Percentiles rank a stretch among this genome's conserved stretches.
phyloP scores from a whole-genome alignment of 2,329 filamentous ascomycete genomes.

The Fusarium sp. region DNA sequence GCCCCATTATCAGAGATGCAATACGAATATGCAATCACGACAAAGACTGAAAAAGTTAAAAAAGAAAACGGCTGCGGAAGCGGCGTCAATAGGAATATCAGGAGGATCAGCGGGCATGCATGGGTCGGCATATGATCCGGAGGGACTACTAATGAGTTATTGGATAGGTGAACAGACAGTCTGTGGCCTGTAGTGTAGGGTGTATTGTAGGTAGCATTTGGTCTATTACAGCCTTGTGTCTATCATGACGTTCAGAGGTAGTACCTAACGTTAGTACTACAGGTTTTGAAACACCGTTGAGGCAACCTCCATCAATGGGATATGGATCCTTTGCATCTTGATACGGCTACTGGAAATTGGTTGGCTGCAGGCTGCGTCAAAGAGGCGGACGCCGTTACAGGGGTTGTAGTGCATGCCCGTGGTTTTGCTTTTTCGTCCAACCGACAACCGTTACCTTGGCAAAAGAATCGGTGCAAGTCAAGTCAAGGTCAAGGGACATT shows the following conservation, averaged over 20 bases:
- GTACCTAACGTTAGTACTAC: background rate
- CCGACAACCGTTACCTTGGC: conserved; percentile 24
- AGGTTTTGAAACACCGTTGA: conserved; percentile 40
- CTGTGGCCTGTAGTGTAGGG: too few species aligned
- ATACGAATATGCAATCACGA: conserved; percentile 9
- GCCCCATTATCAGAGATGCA: background rate
- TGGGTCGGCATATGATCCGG: conserved; percentile 24
- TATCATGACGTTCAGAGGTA: conserved; percentile 24
- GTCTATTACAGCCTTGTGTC: conserved; percentile 30
- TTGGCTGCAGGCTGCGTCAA: conserved; percentile 41
- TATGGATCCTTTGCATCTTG: conserved; percentile 13
- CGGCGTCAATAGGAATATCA: conserved; percentile 38
- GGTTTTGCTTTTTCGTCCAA: conserved; percentile 40
- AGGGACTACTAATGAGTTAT: background rate
- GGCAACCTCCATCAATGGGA: conserved; percentile 18
- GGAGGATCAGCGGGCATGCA: conserved; percentile 40
- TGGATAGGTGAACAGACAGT: too few species aligned
- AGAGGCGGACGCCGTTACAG: conserved; percentile 38
- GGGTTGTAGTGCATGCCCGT: background rate
- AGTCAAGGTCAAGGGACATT: background rate
- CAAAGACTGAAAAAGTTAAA: background rate
- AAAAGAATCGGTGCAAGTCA: conserved; percentile 16
- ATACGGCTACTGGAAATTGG: conserved; percentile 35
- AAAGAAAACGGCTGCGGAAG: conserved; percentile 36
- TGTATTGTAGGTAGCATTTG: too few species aligned